Base-by-base conservation (phyloP, 2,329 filamentous ascomycete species). In the Trichoderma sp. region DNA sequence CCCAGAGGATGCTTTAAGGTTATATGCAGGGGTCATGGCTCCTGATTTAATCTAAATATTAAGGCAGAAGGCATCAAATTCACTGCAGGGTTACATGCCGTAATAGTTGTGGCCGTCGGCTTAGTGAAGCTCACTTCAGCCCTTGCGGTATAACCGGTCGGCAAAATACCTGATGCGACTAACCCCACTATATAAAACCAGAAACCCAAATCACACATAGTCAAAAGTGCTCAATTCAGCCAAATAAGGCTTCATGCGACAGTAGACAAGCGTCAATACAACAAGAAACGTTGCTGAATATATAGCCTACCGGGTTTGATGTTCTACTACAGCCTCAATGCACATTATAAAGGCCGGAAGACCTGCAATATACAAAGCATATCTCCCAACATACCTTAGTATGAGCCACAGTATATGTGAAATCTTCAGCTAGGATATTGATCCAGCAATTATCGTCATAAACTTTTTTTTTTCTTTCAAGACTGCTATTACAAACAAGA, bases 61-160 rank as follows among this genome's bases (percentile, higher is more conserved):
- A 28, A 63, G 32, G 34, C 32, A 43, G 7, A 26, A 63, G 14
- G 15, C 15, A 60, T 6, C 12, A 24, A 32, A 3, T 39, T 39
- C 12, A 14, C 9, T 28, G 21, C 32, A 57, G 11, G 47, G 64
- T 57, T 57, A 39, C 32, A 67, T 67, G 18, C 61, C 26, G 18
- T 15, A 47, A 47, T 15, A 11, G 36, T 14, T 12, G 12, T 11
- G 3, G 14, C 9, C 12, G 21, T 28, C 6, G 8, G 15, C 32
- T 18, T 1, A 47, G 21, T 12, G 15, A 39, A 39, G 8, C 18
- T 57, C 24, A 36, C 53, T 43, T 12, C 21, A 3, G 21, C 32
- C 21, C 51, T 36, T 57, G 32, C 30, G 32, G 53, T 68, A 68
- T 68, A 68, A 51, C 65, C 65, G 65, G 53, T 47, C 65, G 65